Evolutionary conservation across 2,329 filamentous ascomycete genomes (phyloP), one percentile per base, ranked within the genome.

Genomic region (Orbilia quercus): DNA sequence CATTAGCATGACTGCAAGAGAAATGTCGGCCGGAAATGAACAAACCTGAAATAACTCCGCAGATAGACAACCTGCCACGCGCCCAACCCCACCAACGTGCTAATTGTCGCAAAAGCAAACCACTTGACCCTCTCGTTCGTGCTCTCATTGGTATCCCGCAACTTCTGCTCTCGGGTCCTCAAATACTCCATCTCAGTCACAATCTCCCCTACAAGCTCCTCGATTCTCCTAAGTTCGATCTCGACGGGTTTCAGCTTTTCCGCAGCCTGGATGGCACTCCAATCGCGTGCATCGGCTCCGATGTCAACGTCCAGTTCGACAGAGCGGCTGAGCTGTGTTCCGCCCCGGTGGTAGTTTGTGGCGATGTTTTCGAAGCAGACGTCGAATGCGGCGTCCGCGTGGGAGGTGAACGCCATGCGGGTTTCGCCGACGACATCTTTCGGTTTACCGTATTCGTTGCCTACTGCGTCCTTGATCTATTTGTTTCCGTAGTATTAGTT

Each of bases 191-290:
- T 96, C 85, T 98, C 94, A 75, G 82, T 82, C 53, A 97, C 94
- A 76, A 98, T 88, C 83, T 98, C 94, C 76, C 85, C 85, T 40
- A 96, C 90, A 80, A 94, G 86, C 83, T 97, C 95, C 81, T 96
- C 92, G 79, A 98, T 91, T 77, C 92, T 89, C 79, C 93, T 89
- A 79, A 99, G 87, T 81, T 98, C 95, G 16, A 91, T 92, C 84
- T 99, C 95, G 78, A 97, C 88, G 51, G 95, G 95, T 87, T 96
- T 96, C 78, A 99, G 89, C 86, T 98, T 98, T 87, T 99, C 95
- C 75, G 89, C 91, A 67, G 92, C 92, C 83, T 97, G 92, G 80
- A 98, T 96, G 78, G 92, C 92, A 76, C 90, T 92, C 95, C 95
- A 99, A 84, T 99, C 95, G 82, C 96, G 96, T 76, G 95, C 95